These are phyloP conservation scores for Wickerhamomyces canadensis DNA, from an alignment of 805 yeast species.

Conservation along the genomic window DNA sequence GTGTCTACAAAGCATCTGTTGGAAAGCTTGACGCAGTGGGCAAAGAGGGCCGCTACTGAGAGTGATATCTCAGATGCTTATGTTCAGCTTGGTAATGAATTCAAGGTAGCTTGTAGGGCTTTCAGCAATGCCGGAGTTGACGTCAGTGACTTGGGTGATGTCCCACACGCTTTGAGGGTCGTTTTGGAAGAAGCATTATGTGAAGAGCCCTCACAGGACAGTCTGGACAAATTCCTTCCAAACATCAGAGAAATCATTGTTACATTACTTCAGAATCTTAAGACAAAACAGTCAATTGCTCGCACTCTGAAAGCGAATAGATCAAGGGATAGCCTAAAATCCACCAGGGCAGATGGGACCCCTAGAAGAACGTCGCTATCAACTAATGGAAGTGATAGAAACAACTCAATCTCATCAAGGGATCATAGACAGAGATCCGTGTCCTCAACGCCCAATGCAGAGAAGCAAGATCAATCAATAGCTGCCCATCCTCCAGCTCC, in stretches of 20 bases:
- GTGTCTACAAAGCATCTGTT: slow-evolving; percentile 85
- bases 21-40: slow-evolving; percentile 90
- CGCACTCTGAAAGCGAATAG: slow-evolving; percentile 30
- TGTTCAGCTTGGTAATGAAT: slow-evolving; percentile 90
- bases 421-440: background rate
- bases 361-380: slow-evolving; percentile 4
- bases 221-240: slow-evolving; percentile 76
- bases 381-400: background rate
- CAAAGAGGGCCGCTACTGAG: slow-evolving; percentile 71
- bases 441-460: too few relatives aligned
- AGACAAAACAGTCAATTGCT: slow-evolving; percentile 66
- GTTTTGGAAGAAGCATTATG: slow-evolving; percentile 84
- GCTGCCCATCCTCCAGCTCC: background rate
- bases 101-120: slow-evolving; percentile 77
- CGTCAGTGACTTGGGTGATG: slow-evolving; percentile 81
- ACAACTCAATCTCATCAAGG: slow-evolving; percentile 1
- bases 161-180: slow-evolving; percentile 72
- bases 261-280: slow-evolving; percentile 69
- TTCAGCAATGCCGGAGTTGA: slow-evolving; percentile 77
- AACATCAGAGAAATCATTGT: slow-evolving; percentile 82
- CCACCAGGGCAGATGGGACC: slow-evolving; percentile 8
- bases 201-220: slow-evolving; percentile 77
- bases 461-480: background rate
- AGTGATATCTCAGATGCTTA: slow-evolving; percentile 84
- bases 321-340: slow-evolving; percentile 17